These are phyloP conservation scores for Rosa chinensis DNA, from an alignment of 306 rosid genomes.

Conservation along the genomic window DNA sequence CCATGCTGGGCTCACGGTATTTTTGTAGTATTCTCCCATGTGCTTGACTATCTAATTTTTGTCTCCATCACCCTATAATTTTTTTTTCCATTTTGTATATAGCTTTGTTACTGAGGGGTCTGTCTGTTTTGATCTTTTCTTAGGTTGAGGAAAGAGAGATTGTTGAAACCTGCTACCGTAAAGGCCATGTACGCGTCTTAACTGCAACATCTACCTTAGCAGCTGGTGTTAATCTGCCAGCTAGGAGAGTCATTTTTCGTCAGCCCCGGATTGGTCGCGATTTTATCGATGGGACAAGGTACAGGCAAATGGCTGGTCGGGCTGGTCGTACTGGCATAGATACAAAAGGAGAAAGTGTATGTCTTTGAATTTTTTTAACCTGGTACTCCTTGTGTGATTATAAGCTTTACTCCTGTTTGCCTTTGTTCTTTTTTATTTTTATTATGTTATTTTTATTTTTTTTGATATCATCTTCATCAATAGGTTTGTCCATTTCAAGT, in stretches of 20 bases:
- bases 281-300: constrained; percentile 90
- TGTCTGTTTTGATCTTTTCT: constrained; percentile 17
- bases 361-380: constrained; percentile 24
- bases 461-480: background rate
- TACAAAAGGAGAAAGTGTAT: constrained; percentile 95
- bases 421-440: constrained; percentile 7
- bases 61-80: constrained; percentile 4
- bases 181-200: constrained; percentile 85
- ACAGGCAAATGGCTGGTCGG: constrained; percentile 97
- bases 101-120: background rate
- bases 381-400: constrained; percentile 5
- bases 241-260: constrained; percentile 95
- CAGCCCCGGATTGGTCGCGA: constrained; percentile 93
- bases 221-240: constrained; percentile 97
- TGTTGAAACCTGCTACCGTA: constrained; percentile 90
- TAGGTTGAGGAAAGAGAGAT: constrained; percentile 98
- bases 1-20: constrained; percentile 98
- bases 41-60: background rate
- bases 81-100: background rate
- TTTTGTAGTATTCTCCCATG: constrained; percentile 21
- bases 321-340: constrained; percentile 99
- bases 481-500: background rate
- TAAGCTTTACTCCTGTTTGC: background rate
- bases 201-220: constrained; percentile 98
- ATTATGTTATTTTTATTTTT: background rate